Percentiles rank a stretch among this genome's conserved stretches.
phyloP scores from a whole-genome alignment of 768 basidiomycete species.

The Tephrocybe sp. region DNA sequence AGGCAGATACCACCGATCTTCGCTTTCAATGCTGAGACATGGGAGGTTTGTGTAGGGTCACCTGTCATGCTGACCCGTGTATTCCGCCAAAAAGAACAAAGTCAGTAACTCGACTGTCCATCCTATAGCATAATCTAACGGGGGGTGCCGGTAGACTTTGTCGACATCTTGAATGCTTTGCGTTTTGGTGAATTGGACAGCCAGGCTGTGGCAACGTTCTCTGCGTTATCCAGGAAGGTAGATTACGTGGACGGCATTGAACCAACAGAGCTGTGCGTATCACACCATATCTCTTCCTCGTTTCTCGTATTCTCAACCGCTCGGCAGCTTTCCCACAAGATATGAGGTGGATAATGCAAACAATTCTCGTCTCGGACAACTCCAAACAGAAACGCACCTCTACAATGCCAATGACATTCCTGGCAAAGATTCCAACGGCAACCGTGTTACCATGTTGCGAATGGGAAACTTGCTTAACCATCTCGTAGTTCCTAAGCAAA shows the following conservation, averaged over 20 bases:
- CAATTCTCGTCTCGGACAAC: constrained; percentile 41
- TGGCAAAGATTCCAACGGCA: constrained; percentile 44
- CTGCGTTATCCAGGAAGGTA: constrained; percentile 53
- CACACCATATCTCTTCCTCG: background rate
- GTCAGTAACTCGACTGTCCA: constrained; percentile 42
- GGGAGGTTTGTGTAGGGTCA: constrained; percentile 61
- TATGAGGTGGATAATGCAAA: constrained; percentile 76
- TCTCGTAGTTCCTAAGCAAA: constrained; percentile 53
- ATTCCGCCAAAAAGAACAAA: constrained; percentile 86
- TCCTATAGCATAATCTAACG: background rate
- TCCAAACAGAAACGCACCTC: constrained; percentile 35
- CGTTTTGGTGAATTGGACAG: constrained; percentile 66
- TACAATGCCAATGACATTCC: constrained; percentile 48
- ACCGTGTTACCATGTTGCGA: constrained; percentile 30
- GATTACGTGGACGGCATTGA: constrained; percentile 70
- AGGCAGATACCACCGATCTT: constrained; percentile 54
- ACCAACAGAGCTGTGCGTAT: constrained; percentile 75
- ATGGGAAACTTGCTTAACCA: constrained; percentile 51
- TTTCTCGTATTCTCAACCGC: background rate
- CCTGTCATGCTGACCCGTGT: constrained; percentile 68
- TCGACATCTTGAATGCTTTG: constrained; percentile 88
- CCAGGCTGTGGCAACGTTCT: constrained; percentile 49
- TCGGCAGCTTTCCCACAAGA: constrained; percentile 65
- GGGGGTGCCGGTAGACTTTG: constrained; percentile 46
- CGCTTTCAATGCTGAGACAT: constrained; percentile 79